Percentiles rank a stretch among this genome's conserved stretches.
Evolutionary conservation across 306 rosid species (phyloP).

Genomic region (Potentilla sterilis): DNA sequence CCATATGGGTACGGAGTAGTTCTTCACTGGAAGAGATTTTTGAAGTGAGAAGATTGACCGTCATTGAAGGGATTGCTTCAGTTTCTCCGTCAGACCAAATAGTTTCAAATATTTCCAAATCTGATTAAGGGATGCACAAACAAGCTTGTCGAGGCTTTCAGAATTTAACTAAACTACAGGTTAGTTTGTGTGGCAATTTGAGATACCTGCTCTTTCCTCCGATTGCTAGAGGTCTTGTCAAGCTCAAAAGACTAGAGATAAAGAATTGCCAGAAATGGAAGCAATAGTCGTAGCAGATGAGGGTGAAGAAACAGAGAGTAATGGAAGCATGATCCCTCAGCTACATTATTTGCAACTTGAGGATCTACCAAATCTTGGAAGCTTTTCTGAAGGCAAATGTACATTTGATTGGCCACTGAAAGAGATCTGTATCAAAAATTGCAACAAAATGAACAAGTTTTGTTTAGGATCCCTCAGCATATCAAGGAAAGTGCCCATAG

Average conservation of each 20-base stretch:
- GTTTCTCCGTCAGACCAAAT: not conserved
- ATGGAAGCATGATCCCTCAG: not conserved
- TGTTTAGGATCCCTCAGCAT: not conserved
- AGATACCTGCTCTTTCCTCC: not conserved
- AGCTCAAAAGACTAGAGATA: not conserved
- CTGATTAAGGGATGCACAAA: not conserved
- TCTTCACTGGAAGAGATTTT: too few species aligned
- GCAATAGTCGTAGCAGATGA: not conserved
- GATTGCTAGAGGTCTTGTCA: not conserved
- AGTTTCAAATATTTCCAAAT: constrained; percentile 1
- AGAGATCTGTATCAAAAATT: fast-evolving
- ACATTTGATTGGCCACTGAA: not conserved
- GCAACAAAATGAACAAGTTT: not conserved
- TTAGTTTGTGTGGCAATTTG: not conserved
- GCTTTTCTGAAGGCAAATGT: not conserved
- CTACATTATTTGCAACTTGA: not conserved
- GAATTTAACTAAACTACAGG: not conserved
- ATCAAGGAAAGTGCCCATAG: not conserved
- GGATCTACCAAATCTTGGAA: not conserved
- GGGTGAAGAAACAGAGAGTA: not conserved
- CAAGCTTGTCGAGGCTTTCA: constrained; percentile 1
- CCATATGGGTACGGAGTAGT: too few species aligned
- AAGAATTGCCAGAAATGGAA: not conserved
- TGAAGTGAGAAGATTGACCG: too few species aligned
- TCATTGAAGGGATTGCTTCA: not conserved